Base-by-base conservation (phyloP, 1,284 basidiomycete species). In the Somion occarium region DNA sequence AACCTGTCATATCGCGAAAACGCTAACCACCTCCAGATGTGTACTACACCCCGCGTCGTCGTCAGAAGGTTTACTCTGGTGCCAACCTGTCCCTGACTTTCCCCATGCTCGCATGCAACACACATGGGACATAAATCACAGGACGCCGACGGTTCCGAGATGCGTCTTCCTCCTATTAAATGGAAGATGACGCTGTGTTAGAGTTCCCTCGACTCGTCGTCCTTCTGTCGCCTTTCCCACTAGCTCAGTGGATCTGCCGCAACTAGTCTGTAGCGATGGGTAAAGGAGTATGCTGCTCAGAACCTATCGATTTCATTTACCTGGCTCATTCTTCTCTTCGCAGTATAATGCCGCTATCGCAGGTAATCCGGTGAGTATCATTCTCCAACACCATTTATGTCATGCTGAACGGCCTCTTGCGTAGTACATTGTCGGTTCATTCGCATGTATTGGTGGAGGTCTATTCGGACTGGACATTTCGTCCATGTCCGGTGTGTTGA, bases 391-490 rank as follows among this genome's bases (percentile, higher is more conserved):
- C 46, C 20, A 34, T 24, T n/a, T 46, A 9, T 27, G 19, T 38
- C 46, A 3, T 18, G 46, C 51, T 20, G 15, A 38, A 18, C 46
- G 30, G 38, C 3, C 15, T 12, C 27, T 23, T 38, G 22, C 25
- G 9, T 49, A 67, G 64, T 87, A 86, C 64, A 65, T 86, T 55
- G 85, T 86, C 49, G 86, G 87, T 25, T 80, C 83, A 15, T 89
- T 90, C 68, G 85, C 87, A 67, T 88, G 85, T 64, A 89, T 90
- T 57, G 86, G 87, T 48, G 87, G 87, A 57, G 83, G 83, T 49
- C 76, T 89, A 42, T 88, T 88, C 64, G 85, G 87, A 61, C 64
- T 88, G 70, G 87, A 90, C 74, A 89, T 89, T 61, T 86, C 84
- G 63, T 87, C 84, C 64, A 88, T 89, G 87, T 85, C 85, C 54